A percentile compares a stretch with the other conserved stretches of the same genome.
phyloP scores from a whole-genome alignment of 768 basidiomycete species.

The Tylopilus sp. region DNA sequence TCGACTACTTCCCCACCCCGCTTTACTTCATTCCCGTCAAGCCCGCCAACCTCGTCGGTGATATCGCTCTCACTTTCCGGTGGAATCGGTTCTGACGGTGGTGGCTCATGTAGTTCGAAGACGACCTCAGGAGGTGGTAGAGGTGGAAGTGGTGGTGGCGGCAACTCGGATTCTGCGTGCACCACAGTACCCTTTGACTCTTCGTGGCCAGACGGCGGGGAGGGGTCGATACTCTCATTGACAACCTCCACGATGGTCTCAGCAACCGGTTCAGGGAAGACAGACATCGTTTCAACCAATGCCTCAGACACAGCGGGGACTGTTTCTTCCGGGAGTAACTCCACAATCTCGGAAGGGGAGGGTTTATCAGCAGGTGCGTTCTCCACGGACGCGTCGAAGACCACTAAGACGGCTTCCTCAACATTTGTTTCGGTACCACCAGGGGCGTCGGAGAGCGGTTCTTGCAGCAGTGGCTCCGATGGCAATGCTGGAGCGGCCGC shows the following conservation, averaged over 20 bases:
- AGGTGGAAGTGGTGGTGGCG: neutral
- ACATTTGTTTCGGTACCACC: constrained; percentile 3
- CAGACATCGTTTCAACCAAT: constrained; percentile 3
- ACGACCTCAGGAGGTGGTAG: constrained; percentile 3
- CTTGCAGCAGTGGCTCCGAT: constrained; percentile 1
- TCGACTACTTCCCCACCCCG: constrained; percentile 9
- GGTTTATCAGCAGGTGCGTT: neutral
- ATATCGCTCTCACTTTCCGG: constrained; percentile 35
- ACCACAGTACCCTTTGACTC: neutral
- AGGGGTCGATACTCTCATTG: constrained; percentile 6
- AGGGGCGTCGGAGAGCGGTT: constrained; percentile 1
- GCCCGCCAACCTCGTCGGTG: constrained; percentile 27
- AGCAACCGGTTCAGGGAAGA: constrained; percentile 3
- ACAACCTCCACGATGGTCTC: neutral
- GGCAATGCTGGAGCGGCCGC: neutral
- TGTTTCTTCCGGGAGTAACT: constrained; percentile 8
- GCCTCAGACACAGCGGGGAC: neutral
- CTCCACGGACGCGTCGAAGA: constrained; percentile 3
- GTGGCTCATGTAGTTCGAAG: constrained; percentile 30
- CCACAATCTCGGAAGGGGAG: constrained; percentile 1
- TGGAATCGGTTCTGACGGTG: constrained; percentile 30
- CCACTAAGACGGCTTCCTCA: constrained; percentile 8
- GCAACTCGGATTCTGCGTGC: constrained; percentile 7
- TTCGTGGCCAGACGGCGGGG: constrained; percentile 1
- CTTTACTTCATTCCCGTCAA: constrained; percentile 19